These are phyloP conservation scores for Triangularia setosa DNA, from an alignment of 2,329 filamentous ascomycete species.

Conservation along the genomic window DNA sequence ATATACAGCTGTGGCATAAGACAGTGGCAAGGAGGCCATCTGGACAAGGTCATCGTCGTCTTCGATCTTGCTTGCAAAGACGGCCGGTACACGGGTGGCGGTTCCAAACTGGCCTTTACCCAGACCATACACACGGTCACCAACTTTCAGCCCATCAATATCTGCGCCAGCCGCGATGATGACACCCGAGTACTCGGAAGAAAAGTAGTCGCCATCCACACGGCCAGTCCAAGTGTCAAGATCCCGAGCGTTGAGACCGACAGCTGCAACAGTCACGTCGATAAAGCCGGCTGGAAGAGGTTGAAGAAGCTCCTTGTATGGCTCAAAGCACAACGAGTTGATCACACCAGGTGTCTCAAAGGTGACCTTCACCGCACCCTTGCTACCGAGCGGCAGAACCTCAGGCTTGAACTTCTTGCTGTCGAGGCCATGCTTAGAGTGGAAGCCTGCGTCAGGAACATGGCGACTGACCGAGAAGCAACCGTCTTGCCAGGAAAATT, in stretches of 20 bases:
- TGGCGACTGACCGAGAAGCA: slow-evolving; percentile 30
- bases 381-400: slow-evolving; percentile 15
- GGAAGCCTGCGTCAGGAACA: slow-evolving; percentile 25
- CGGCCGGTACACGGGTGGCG: slow-evolving; percentile 24
- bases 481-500: slow-evolving; percentile 30
- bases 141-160: slow-evolving; percentile 18
- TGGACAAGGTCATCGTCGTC: slow-evolving; percentile 17
- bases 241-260: slow-evolving; percentile 30
- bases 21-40: slow-evolving; percentile 26
- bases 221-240: slow-evolving; percentile 24
- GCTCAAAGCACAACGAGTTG: slow-evolving; percentile 28
- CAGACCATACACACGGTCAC: slow-evolving; percentile 28
- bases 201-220: slow-evolving; percentile 23
- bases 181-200: slow-evolving; percentile 14
- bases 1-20: slow-evolving; percentile 29
- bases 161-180: slow-evolving; percentile 21
- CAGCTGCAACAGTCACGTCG: slow-evolving; percentile 29
- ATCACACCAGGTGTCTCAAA: slow-evolving; percentile 30
- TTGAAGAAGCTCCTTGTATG: slow-evolving; percentile 21
- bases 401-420: slow-evolving; percentile 3
- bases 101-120: slow-evolving; percentile 27
- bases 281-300: slow-evolving; percentile 24
- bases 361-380: slow-evolving; percentile 24
- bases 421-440: slow-evolving; percentile 13
- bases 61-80: slow-evolving; percentile 22